phyloP scores from a whole-genome alignment of 2,329 filamentous ascomycete species.

The Diaporthe nobilis region DNA sequence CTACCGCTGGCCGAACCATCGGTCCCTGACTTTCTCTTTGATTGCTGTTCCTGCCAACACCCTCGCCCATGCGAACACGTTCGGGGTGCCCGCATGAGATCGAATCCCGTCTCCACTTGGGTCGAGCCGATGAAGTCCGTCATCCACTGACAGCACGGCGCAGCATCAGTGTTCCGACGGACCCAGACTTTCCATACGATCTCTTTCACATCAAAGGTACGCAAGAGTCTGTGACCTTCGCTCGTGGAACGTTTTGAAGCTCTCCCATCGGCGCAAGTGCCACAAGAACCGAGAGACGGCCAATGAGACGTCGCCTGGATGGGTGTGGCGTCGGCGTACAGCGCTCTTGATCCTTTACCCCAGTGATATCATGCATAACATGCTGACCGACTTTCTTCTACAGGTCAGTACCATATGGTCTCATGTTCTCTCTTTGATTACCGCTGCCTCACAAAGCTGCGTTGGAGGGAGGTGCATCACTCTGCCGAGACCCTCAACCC shows the following conservation, averaged over 20 bases:
- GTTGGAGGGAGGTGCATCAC: slow-evolving; percentile 35
- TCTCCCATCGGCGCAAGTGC: slow-evolving; percentile 27
- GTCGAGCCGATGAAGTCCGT: slow-evolving; percentile 33
- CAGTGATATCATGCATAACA: slow-evolving; percentile 39
- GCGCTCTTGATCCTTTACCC: slow-evolving; percentile 21
- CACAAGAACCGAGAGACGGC: slow-evolving; percentile 20
- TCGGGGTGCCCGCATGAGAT: slow-evolving; percentile 61
- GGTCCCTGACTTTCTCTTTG: slow-evolving; percentile 46
- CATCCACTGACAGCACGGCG: slow-evolving; percentile 46
- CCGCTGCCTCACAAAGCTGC: slow-evolving; percentile 39
- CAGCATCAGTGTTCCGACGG: slow-evolving; percentile 41
- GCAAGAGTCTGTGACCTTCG: slow-evolving; percentile 17
- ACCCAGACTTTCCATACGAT: slow-evolving; percentile 46
- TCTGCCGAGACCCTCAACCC: slow-evolving; percentile 40
- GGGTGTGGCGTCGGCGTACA: slow-evolving; percentile 38
- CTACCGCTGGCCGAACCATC: slow-evolving; percentile 44
- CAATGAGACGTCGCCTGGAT: slow-evolving; percentile 31
- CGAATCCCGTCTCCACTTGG: slow-evolving; percentile 52
- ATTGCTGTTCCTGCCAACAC: slow-evolving; percentile 53
- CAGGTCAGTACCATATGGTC: slow-evolving; percentile 41
- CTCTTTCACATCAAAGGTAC: slow-evolving; percentile 49
- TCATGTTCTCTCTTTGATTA: slow-evolving; percentile 40
- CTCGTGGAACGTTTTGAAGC: slow-evolving; percentile 35
- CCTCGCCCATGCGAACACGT: slow-evolving; percentile 60
- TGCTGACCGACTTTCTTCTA: slow-evolving; percentile 42